A percentile compares a stretch with the other conserved stretches of the same genome.
Conservation (phyloP, 2,329 filamentous ascomycete species). For the Raffaelea arxii region DNA sequence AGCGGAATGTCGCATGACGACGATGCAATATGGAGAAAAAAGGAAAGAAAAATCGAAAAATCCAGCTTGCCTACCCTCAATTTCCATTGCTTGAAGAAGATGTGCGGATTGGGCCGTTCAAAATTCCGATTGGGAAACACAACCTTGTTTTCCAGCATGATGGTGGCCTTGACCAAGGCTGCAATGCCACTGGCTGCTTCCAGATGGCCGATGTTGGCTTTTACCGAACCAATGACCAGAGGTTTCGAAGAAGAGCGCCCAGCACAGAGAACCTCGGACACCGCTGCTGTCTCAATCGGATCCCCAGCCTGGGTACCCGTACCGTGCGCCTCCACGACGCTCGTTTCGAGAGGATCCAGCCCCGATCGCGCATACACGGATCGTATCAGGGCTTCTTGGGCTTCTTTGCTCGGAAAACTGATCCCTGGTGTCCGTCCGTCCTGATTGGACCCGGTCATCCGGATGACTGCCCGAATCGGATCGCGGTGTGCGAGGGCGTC, state of each 20-base stretch:
- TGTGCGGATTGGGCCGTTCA: slow-evolving; percentile 16
- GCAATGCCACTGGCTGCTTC: slow-evolving; percentile 19
- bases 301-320: slow-evolving; percentile 34
- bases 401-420: slow-evolving; percentile 26
- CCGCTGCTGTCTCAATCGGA: slow-evolving; percentile 24
- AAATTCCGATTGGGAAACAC: slow-evolving; percentile 19
- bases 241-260: neutral
- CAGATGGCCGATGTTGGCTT: slow-evolving; percentile 21
- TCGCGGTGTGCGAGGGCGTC: slow-evolving; percentile 28
- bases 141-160: slow-evolving; percentile 15
- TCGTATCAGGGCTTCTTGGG: slow-evolving; percentile 23
- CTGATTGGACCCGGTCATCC: slow-evolving; percentile 22
- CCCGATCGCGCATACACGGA: slow-evolving; percentile 21
- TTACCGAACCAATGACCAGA: slow-evolving; percentile 17
- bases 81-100: slow-evolving; percentile 18
- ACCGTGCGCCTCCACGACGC: slow-evolving; percentile 27
- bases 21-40: slow-evolving; percentile 8
- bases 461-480: slow-evolving; percentile 20
- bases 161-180: slow-evolving; percentile 17
- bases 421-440: slow-evolving; percentile 31
- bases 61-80: slow-evolving; percentile 17
- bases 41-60: too few species aligned
- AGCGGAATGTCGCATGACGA: too few species aligned
- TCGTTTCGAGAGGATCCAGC: slow-evolving; percentile 11
- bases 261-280: slow-evolving; percentile 21